Percentiles rank a stretch among this genome's conserved stretches.
Conservation (phyloP, 2,329 filamentous ascomycete species). For the Microsporum ferrugineum region DNA sequence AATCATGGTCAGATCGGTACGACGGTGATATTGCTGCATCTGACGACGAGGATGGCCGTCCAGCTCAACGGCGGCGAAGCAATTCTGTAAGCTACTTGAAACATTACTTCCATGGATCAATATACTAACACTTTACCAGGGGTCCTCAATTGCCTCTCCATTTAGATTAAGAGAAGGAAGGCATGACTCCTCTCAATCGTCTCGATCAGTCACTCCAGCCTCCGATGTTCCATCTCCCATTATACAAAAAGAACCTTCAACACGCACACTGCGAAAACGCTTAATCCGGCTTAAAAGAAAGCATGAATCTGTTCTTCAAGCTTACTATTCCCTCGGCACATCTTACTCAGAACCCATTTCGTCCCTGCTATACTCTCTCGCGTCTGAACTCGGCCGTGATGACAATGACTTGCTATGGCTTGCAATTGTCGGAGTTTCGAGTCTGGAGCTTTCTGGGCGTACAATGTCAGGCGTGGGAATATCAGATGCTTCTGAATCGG, state of each 20-base stretch:
- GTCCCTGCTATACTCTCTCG: conserved; percentile 85
- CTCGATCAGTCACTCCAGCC: conserved; percentile 35
- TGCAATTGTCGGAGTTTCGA: conserved; percentile 88
- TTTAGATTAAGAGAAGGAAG: conserved; percentile 30
- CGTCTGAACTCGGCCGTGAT: conserved; percentile 87
- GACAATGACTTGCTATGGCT: conserved; percentile 96
- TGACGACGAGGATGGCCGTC: conserved; percentile 58
- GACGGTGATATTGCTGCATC: conserved; percentile 51
- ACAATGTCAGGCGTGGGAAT: conserved; percentile 66
- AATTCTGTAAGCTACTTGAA: conserved; percentile 55
- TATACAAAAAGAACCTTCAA: conserved; percentile 52
- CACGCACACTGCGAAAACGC: conserved; percentile 58
- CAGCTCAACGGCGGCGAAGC: conserved; percentile 69
- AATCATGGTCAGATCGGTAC: conserved; percentile 62
- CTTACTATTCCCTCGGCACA: conserved; percentile 76
- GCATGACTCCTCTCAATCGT: conserved; percentile 35
- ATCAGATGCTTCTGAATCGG: conserved; percentile 44
- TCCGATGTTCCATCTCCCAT: conserved; percentile 30
- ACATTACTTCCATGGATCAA: conserved; percentile 4
- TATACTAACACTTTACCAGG: conserved; percentile 17
- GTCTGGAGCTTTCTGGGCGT: conserved; percentile 79
- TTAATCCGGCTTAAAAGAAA: conserved; percentile 64
- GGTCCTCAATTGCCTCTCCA: conserved; percentile 33
- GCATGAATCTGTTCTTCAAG: conserved; percentile 62
- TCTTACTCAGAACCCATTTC: conserved; percentile 93